phyloP scores from a whole-genome alignment of 2,329 filamentous ascomycete species.

The Penicillium rolfsii region DNA sequence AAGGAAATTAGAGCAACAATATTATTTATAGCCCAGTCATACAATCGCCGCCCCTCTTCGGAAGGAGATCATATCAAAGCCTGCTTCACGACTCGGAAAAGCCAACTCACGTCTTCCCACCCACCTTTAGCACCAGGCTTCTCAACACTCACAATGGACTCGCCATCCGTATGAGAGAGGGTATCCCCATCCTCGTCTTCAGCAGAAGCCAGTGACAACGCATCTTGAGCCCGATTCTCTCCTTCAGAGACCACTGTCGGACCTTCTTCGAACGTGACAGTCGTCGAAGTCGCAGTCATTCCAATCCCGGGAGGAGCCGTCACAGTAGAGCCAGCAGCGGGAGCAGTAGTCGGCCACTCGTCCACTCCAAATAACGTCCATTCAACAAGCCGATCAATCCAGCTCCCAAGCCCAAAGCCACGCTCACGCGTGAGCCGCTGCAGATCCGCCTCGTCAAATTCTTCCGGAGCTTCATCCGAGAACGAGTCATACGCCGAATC shows the following conservation, averaged over 20 bases:
- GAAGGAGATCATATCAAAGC: constrained; percentile 33
- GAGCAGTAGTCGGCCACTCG: constrained; percentile 39
- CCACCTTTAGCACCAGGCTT: constrained; percentile 49
- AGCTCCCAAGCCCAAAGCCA: constrained; percentile 59
- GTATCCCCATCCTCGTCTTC: constrained; percentile 32
- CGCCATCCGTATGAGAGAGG: constrained; percentile 35
- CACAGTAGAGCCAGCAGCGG: neutral
- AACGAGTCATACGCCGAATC: constrained; percentile 39
- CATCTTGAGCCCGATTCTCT: constrained; percentile 14
- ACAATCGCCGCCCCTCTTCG: neutral
- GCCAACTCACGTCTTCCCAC: constrained; percentile 63
- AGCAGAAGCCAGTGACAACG: constrained; percentile 15
- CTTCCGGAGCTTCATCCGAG: constrained; percentile 28
- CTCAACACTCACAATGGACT: constrained; percentile 33
- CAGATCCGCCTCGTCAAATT: constrained; percentile 58
- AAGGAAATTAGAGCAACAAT: neutral
- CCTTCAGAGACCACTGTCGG: neutral
- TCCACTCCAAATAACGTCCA: constrained; percentile 61
- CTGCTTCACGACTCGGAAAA: constrained; percentile 56
- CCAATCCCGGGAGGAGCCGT: constrained; percentile 22
- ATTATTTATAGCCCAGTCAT: neutral
- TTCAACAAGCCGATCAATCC: constrained; percentile 62
- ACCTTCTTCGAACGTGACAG: constrained; percentile 29
- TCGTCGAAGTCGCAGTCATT: constrained; percentile 25
- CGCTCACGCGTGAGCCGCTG: constrained; percentile 54